A percentile compares a stretch with the other conserved stretches of the same genome.
These are phyloP conservation scores for Aspergillus bridgeri DNA, from an alignment of 495 filamentous ascomycete genomes.

Conservation along the genomic window DNA sequence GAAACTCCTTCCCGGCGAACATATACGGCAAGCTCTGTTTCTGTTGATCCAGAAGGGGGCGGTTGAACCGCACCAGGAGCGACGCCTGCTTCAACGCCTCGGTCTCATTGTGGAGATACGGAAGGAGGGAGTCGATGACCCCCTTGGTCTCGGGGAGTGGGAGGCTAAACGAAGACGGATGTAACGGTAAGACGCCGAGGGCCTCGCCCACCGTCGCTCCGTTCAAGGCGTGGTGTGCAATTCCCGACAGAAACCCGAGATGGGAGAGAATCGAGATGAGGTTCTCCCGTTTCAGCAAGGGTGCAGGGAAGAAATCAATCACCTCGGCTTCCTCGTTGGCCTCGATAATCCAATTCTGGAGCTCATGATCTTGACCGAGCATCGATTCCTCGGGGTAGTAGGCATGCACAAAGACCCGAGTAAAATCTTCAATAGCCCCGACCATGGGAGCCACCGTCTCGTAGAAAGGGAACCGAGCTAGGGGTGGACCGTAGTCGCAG, in stretches of 20 bases:
- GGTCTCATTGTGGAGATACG: slow-evolving; percentile 5
- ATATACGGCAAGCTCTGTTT: not conserved
- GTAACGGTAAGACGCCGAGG: not conserved
- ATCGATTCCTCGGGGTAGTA: not conserved
- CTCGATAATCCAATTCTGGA: slow-evolving; percentile 2
- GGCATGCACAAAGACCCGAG: not conserved
- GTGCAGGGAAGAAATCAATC: not conserved
- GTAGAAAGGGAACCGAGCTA: slow-evolving; percentile 2
- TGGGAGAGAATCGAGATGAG: slow-evolving; percentile 2
- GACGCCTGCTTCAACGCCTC: slow-evolving; percentile 5
- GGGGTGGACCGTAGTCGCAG: not conserved
- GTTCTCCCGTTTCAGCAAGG: not conserved
- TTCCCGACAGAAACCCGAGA: slow-evolving; percentile 1
- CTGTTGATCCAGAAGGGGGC: not conserved
- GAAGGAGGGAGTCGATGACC: slow-evolving; percentile 1
- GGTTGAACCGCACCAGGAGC: slow-evolving; percentile 4
- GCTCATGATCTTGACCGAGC: not conserved
- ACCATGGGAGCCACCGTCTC: not conserved
- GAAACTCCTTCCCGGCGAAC: not conserved
- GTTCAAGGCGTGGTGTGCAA: slow-evolving; percentile 4
- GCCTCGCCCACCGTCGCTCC: slow-evolving; percentile 3
- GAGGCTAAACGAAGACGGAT: slow-evolving; percentile 3
- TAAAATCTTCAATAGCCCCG: too few relatives aligned
- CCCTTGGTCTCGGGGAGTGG: slow-evolving; percentile 1
- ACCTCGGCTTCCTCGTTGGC: slow-evolving; percentile 1